Percentiles rank a stretch among this genome's conserved stretches.
phyloP scores from a whole-genome alignment of 495 filamentous ascomycete species.

The Penicillium riverlandense region DNA sequence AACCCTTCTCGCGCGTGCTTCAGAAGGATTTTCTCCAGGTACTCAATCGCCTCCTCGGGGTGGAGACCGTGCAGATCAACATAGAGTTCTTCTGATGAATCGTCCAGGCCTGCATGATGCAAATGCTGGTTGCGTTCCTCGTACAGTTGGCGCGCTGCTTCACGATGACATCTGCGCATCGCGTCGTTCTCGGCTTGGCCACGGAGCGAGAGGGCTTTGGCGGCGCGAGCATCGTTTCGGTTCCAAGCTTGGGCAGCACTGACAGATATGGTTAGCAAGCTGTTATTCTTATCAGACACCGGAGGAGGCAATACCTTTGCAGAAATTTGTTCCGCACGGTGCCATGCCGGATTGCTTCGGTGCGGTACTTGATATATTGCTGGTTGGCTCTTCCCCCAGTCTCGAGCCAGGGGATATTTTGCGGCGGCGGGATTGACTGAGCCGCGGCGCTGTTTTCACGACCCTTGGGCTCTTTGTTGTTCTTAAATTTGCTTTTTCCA shows the following conservation, averaged over 20 bases:
- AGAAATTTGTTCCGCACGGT: conserved; percentile 94
- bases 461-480: conserved; percentile 41
- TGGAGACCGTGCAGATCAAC: conserved; percentile 95
- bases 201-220: conserved; percentile 87
- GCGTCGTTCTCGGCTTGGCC: conserved; percentile 94
- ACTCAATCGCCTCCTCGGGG: conserved; percentile 94
- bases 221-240: conserved; percentile 91
- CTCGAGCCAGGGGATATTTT: conserved; percentile 95
- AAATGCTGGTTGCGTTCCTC: conserved; percentile 85
- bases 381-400: conserved; percentile 88
- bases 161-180: conserved; percentile 95
- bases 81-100: conserved; percentile 65
- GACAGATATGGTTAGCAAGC: conserved; percentile 6
- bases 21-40: conserved; percentile 77
- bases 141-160: conserved; percentile 86
- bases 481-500: conserved; percentile 39
- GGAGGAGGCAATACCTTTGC: conserved; percentile 59
- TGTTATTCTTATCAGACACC: conserved; percentile 11
- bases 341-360: conserved; percentile 94
- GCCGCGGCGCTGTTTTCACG: conserved; percentile 77
- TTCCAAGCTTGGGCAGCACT: conserved; percentile 99
- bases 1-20: conserved; percentile 64
- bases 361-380: conserved; percentile 86
- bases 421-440: conserved; percentile 74
- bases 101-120: conserved; percentile 28